phyloP scores from a whole-genome alignment of 2,329 filamentous ascomycete genomes.

The Cladophialophora chaetospira region DNA sequence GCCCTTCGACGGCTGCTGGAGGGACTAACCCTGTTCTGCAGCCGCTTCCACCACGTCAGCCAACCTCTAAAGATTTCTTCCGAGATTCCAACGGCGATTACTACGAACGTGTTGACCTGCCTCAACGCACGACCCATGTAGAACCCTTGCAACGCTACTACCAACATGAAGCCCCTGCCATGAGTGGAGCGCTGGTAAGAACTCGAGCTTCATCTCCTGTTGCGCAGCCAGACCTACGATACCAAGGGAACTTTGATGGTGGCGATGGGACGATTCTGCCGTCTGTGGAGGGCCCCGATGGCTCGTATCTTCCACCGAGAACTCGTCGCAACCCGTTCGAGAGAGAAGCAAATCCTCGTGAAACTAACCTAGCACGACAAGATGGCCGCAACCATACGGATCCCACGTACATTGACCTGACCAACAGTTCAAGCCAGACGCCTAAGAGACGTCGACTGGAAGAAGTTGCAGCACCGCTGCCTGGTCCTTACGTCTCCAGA shows the following conservation, averaged over 20 bases:
- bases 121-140: conserved; percentile 1
- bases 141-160: conserved; percentile 16
- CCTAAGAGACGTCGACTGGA: conserved; percentile 24
- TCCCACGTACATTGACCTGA: conserved; percentile 13
- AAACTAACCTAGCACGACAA: conserved; percentile 18
- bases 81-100: conserved; percentile 25
- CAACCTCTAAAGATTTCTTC: conserved; percentile 26
- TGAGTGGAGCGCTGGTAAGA: conserved; percentile 9
- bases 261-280: conserved; percentile 28
- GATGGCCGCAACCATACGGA: conserved; percentile 5
- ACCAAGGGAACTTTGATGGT: conserved; percentile 18
- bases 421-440: conserved; percentile 11
- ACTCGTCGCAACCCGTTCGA: conserved; percentile 22
- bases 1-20: not conserved
- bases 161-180: conserved; percentile 5
- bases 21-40: conserved; percentile 1
- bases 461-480: conserved; percentile 6
- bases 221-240: conserved; percentile 10
- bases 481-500: conserved; percentile 11
- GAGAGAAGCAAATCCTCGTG: conserved; percentile 16
- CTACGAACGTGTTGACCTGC: conserved; percentile 26
- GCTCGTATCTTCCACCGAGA: conserved; percentile 23
- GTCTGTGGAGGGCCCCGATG: conserved; percentile 31
- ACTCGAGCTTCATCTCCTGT: conserved; percentile 28
- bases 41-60: conserved; percentile 18